Conservation (phyloP, 768 basidiomycete species). For the Termitomyces sp. region DNA sequence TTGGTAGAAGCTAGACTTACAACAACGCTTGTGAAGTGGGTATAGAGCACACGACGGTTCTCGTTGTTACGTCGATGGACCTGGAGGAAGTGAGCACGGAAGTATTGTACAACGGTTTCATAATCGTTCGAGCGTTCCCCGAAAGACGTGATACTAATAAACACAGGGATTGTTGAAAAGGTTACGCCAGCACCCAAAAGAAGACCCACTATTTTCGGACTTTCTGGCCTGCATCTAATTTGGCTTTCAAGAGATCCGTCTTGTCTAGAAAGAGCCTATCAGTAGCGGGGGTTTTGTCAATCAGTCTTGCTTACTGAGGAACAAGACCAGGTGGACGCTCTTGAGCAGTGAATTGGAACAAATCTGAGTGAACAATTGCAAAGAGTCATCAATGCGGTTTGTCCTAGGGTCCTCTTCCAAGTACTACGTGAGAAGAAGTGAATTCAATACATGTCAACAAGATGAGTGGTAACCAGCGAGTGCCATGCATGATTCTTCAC, state of each 20-base stretch:
- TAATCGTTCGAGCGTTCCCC: conserved; percentile 80
- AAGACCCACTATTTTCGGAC: conserved; percentile 76
- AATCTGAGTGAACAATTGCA: conserved; percentile 86
- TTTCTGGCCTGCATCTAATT: conserved; percentile 65
- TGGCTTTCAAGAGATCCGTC: conserved; percentile 73
- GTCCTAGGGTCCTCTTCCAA: conserved; percentile 84
- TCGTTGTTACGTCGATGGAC: conserved; percentile 79
- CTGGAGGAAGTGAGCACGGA: conserved; percentile 85
- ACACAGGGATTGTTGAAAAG: background rate
- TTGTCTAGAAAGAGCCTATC: conserved; percentile 48
- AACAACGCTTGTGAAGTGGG: conserved; percentile 79
- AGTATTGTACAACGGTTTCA: conserved; percentile 80
- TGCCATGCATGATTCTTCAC: conserved; percentile 28
- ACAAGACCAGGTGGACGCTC: conserved; percentile 59
- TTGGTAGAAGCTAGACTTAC: conserved; percentile 36
- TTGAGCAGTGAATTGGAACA: conserved; percentile 81
- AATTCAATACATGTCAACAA: background rate
- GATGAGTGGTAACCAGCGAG: background rate
- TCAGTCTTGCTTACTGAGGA: conserved; percentile 46
- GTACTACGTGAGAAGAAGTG: conserved; percentile 46
- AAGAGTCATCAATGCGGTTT: conserved; percentile 83
- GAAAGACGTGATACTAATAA: conserved; percentile 71
- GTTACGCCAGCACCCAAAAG: background rate
- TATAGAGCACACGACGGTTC: conserved; percentile 76
- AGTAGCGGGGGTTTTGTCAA: background rate